Base-by-base conservation (phyloP, 1,284 basidiomycete species). In the Irpex sp. region DNA sequence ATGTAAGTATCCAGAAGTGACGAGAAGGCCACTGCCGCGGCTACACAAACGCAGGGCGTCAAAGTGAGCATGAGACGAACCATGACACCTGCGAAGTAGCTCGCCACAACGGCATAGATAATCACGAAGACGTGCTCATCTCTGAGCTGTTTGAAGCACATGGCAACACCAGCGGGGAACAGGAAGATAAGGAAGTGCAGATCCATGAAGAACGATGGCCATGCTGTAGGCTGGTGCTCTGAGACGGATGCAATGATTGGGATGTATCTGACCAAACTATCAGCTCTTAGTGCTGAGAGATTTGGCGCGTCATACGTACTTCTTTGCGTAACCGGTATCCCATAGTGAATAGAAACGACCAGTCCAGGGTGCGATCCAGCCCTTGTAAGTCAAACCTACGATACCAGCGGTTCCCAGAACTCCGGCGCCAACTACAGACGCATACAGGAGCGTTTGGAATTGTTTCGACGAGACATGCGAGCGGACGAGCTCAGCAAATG, bases 121-220 rank as follows among this genome's bases (percentile, higher is more conserved):
- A 99, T 97, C 72, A 99, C 93, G 76, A 99, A 99, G 69, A 99
- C 84, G 74, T 99, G 97, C 75, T 98, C 97, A 76, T 99, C 97
- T 37, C 94, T 87, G 37, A 99, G 82, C 74, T 97, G 86, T 67
- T 87, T 87, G 92, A 99, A 99, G 77, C 94, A 96, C 67, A 97
- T 80, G 72, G 93, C 85, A 57, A 99, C 93, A 65, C 97, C 97
- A 31, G 94, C 97, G 4, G 97, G 97, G 88, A 99, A 99, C 64
- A 97, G 80, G 86, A 96, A 98, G 71, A 99, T 92, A 74, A 99
- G 90, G 85, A 97, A 92, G 73, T 98, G 92, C 65, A 99, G 87
- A 77, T 99, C 97, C 89, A 98, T 98, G 84, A 98, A 99, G 87
- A 99, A 99, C 2, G 97, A 91, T 3, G 97, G 96, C 97, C 97